Evolutionary conservation across 2,329 filamentous ascomycete species (phyloP).

Genomic region (Orbilia quercus): DNA sequence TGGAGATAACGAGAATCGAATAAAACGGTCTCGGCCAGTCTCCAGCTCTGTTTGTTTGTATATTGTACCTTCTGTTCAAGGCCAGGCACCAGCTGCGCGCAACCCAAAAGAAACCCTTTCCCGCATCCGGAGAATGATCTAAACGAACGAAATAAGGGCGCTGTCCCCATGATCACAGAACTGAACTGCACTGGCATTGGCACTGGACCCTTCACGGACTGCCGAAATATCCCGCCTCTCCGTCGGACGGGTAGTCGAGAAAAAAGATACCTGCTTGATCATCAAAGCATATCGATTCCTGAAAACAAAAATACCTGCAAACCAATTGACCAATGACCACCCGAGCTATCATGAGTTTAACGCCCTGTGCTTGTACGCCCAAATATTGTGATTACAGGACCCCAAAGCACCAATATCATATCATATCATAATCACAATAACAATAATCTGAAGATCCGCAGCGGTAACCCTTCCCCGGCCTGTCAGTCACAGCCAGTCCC

Average conservation of each 20-base stretch:
- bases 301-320: background rate
- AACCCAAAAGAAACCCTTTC: background rate
- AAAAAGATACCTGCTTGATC: background rate
- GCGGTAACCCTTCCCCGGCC: slow-evolving; percentile 1
- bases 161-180: slow-evolving; percentile 46
- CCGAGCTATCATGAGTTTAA: background rate
- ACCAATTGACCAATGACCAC: background rate
- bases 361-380: background rate
- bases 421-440: slow-evolving; percentile 38
- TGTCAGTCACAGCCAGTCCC: background rate
- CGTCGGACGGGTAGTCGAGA: background rate
- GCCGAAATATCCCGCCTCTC: slow-evolving; percentile 34
- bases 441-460: slow-evolving; percentile 4
- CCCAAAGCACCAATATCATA: no score
- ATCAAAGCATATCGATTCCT: no score
- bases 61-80: slow-evolving; percentile 22
- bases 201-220: slow-evolving; percentile 28
- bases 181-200: no score
- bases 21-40: slow-evolving; percentile 38
- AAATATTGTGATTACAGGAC: background rate
- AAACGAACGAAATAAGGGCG: slow-evolving; percentile 22
- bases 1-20: no score
- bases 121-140: slow-evolving; percentile 49
- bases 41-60: slow-evolving; percentile 13
- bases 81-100: slow-evolving; percentile 34